Evolutionary conservation across 1,139 yeast genomes (phyloP).

Genomic region (Entelexis paramagnoliae): DNA sequence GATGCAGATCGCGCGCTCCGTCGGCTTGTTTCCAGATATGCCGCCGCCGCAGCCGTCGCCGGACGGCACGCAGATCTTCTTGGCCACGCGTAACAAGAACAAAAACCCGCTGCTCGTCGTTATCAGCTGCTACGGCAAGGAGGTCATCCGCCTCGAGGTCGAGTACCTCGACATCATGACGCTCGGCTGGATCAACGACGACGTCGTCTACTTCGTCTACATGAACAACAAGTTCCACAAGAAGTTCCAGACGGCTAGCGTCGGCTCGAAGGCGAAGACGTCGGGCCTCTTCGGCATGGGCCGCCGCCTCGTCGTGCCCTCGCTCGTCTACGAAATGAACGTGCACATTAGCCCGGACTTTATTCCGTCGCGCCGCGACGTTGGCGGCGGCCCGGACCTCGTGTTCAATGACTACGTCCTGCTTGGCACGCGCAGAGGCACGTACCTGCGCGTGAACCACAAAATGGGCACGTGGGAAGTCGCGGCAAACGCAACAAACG

Average conservation of each 20-base stretch:
- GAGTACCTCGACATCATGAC: slow-evolving; percentile 18
- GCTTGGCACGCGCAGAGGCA: slow-evolving; percentile 15
- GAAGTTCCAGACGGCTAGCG: slow-evolving; percentile 17
- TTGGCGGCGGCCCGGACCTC: slow-evolving; percentile 13
- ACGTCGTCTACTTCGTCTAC: slow-evolving; percentile 19
- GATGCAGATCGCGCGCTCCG: not conserved
- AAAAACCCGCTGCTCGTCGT: slow-evolving; percentile 9
- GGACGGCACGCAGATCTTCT: slow-evolving; percentile 19
- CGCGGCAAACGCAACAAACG: slow-evolving; percentile 14
- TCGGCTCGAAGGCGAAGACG: slow-evolving; percentile 9
- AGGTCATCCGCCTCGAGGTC: slow-evolving; percentile 12
- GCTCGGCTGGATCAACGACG: slow-evolving; percentile 20
- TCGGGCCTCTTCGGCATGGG: slow-evolving; percentile 20
- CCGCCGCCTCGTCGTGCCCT: slow-evolving; percentile 10
- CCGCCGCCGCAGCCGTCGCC: slow-evolving; percentile 19
- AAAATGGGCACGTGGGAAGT: slow-evolving; percentile 15
- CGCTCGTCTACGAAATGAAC: slow-evolving; percentile 10
- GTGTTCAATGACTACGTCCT: slow-evolving; percentile 18
- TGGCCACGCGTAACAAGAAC: slow-evolving; percentile 14
- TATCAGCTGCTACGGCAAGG: slow-evolving; percentile 18
- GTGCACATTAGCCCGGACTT: slow-evolving; percentile 14
- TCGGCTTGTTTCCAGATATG: slow-evolving; percentile 3
- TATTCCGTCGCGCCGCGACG: slow-evolving; percentile 10
- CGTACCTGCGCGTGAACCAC: slow-evolving; percentile 18
- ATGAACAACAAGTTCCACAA: slow-evolving; percentile 20